Conservation (phyloP, 495 filamentous ascomycete genomes). For the Sordaria brevicollis region DNA sequence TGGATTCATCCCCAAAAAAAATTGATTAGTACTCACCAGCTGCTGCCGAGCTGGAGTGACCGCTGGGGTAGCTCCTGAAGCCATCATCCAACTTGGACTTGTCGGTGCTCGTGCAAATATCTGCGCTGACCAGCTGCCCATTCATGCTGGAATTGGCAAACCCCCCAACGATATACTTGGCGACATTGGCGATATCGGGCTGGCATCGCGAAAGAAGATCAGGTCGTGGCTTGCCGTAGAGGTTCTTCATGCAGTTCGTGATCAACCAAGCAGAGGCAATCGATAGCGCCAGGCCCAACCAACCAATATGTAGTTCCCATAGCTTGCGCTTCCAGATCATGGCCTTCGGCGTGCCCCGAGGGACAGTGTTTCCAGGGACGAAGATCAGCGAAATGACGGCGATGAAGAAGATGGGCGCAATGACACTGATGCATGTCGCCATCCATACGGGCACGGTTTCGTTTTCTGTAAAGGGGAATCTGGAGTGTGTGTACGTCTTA, state of each 20-base stretch:
- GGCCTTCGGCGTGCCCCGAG: conserved; percentile 51
- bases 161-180: conserved; percentile 33
- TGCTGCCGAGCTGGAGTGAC: conserved; percentile 53
- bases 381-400: conserved; percentile 62
- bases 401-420: conserved; percentile 55
- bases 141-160: conserved; percentile 17
- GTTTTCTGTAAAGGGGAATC: conserved; percentile 62
- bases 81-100: conserved; percentile 64
- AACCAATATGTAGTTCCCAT: conserved; percentile 78
- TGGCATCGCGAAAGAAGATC: conserved; percentile 67
- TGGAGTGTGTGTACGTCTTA: conserved; percentile 25
- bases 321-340: conserved; percentile 62
- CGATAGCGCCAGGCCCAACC: conserved; percentile 61
- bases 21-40: conserved; percentile 35
- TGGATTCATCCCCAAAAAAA: neutral
- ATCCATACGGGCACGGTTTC: conserved; percentile 59
- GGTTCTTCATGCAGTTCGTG: conserved; percentile 75
- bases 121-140: conserved; percentile 49
- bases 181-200: conserved; percentile 39
- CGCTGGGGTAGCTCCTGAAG: conserved; percentile 76
- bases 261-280: conserved; percentile 61
- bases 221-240: conserved; percentile 75
- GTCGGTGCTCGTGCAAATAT: conserved; percentile 62
- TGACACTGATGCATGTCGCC: conserved; percentile 45
- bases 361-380: conserved; percentile 51